Conservation (phyloP, 352 stramenopile species). For the Globisporangium cylindrosporum region DNA sequence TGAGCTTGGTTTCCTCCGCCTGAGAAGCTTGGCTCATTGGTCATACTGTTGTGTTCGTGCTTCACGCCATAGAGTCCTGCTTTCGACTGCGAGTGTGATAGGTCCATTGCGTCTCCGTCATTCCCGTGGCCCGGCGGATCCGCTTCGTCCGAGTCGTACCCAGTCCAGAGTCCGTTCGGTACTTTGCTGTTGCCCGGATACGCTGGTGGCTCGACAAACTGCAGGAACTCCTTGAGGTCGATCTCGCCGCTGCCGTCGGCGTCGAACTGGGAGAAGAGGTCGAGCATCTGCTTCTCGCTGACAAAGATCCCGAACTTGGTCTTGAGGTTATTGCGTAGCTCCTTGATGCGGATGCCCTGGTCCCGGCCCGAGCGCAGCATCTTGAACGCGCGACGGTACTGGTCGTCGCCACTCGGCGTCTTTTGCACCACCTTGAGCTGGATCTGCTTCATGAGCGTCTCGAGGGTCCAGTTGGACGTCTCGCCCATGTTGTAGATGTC, state of each 20-base stretch:
- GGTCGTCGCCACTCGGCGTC: conserved; percentile 70
- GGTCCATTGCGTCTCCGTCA: background rate
- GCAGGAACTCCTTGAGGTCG: conserved; percentile 73
- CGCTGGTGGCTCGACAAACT: conserved; percentile 61
- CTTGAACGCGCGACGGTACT: conserved; percentile 78
- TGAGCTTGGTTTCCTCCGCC: conserved; percentile 8
- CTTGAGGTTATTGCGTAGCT: conserved; percentile 77
- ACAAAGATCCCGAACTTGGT: conserved; percentile 77
- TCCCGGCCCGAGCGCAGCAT: conserved; percentile 68
- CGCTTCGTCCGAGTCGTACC: conserved; percentile 24
- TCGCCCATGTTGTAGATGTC: conserved; percentile 42
- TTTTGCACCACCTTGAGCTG: conserved; percentile 77
- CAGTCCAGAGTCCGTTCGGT: conserved; percentile 58
- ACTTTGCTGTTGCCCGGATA: conserved; percentile 58
- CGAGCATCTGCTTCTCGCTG: conserved; percentile 68
- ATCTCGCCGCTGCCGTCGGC: conserved; percentile 66
- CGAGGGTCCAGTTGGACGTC: conserved; percentile 59
- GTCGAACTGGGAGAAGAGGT: conserved; percentile 65
- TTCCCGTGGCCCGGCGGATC: conserved; percentile 12
- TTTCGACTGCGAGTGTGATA: background rate
- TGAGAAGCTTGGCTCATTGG: conserved; percentile 10
- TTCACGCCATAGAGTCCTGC: conserved; percentile 1
- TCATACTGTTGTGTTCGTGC: conserved; percentile 5
- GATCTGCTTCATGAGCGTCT: conserved; percentile 69
- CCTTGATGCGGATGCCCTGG: conserved; percentile 62